Evolutionary conservation across 1,284 basidiomycete genomes (phyloP).

Genomic region (Tranzscheliella williamsii): DNA sequence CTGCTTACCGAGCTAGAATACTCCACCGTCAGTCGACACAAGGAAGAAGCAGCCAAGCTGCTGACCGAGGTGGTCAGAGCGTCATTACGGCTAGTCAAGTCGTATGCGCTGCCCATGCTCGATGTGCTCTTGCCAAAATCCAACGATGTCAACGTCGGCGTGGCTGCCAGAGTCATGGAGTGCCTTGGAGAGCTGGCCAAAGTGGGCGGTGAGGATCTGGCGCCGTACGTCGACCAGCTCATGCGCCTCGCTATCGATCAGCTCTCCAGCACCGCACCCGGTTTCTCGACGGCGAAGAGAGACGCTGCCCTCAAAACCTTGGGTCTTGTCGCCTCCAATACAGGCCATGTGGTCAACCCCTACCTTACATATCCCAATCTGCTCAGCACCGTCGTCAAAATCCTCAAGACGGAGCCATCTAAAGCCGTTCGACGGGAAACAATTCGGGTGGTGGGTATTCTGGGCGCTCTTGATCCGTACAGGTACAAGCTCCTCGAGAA

Average conservation of each 20-base stretch:
- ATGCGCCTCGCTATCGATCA: conserved; percentile 88
- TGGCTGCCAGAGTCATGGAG: conserved; percentile 89
- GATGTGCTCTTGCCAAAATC: conserved; percentile 87
- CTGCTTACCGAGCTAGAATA: conserved; percentile 96
- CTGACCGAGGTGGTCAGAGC: conserved; percentile 64
- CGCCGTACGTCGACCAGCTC: conserved; percentile 79
- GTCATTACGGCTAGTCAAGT: conserved; percentile 90
- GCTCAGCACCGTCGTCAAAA: conserved; percentile 81
- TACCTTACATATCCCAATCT: conserved; percentile 88
- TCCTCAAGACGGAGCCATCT: conserved; percentile 80
- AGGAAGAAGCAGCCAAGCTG: conserved; percentile 66
- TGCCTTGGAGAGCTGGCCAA: conserved; percentile 92
- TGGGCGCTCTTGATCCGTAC: conserved; percentile 98
- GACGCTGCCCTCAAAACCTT: conserved; percentile 93
- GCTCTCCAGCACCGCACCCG: conserved; percentile 69
- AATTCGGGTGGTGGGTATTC: conserved; percentile 89
- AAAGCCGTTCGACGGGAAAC: conserved; percentile 75
- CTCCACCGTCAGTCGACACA: conserved; percentile 79
- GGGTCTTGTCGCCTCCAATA: conserved; percentile 93
- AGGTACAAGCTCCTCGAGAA: conserved; percentile 82
- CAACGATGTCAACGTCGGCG: conserved; percentile 79
- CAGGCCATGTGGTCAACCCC: conserved; percentile 89
- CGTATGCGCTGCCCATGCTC: conserved; percentile 95
- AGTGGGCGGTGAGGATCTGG: conserved; percentile 90
- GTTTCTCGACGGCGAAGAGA: conserved; percentile 63